Percentiles rank a stretch among this genome's conserved stretches.
Conservation (phyloP, 1,284 basidiomycete genomes). For the Stereum hirsutum region DNA sequence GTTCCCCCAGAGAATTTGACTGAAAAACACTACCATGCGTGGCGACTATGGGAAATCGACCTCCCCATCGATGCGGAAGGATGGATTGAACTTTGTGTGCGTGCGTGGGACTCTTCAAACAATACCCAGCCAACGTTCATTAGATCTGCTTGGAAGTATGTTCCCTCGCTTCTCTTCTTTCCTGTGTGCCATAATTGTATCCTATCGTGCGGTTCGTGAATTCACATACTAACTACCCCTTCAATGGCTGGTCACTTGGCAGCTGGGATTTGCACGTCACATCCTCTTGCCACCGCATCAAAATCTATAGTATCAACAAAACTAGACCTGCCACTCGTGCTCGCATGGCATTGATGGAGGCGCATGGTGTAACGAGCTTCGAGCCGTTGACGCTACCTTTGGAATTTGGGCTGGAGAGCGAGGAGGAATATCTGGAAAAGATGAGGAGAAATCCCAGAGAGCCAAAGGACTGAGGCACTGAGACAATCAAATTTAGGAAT, state of each 20-base stretch:
- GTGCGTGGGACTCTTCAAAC: conserved; percentile 49
- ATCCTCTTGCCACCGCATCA: conserved; percentile 44
- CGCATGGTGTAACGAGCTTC: conserved; percentile 25
- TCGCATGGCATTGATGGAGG: conserved; percentile 31
- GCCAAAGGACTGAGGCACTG: conserved; percentile 11
- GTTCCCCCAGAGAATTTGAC: conserved; percentile 38
- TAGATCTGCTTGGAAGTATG: conserved; percentile 46
- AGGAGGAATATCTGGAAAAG: conserved; percentile 26
- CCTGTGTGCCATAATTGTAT: not conserved
- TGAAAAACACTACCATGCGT: conserved; percentile 44
- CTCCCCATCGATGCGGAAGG: conserved; percentile 47
- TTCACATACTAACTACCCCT: too few species aligned
- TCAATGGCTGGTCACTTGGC: too few species aligned
- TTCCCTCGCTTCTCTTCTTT: conserved; percentile 3
- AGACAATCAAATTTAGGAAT: too few species aligned
- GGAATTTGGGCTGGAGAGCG: conserved; percentile 29
- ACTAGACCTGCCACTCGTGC: conserved; percentile 29
- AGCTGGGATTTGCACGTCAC: conserved; percentile 52
- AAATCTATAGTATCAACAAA: conserved; percentile 43
- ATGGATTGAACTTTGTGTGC: conserved; percentile 50
- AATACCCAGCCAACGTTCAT: conserved; percentile 51
- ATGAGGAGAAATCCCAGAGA: conserved; percentile 27
- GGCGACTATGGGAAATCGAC: conserved; percentile 43
- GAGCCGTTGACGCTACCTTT: conserved; percentile 31
- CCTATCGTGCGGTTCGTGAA: not conserved